These are phyloP conservation scores for Dissophora ornata DNA, from an alignment of 192 early-diverging fungal genomes.

Conservation along the genomic window DNA sequence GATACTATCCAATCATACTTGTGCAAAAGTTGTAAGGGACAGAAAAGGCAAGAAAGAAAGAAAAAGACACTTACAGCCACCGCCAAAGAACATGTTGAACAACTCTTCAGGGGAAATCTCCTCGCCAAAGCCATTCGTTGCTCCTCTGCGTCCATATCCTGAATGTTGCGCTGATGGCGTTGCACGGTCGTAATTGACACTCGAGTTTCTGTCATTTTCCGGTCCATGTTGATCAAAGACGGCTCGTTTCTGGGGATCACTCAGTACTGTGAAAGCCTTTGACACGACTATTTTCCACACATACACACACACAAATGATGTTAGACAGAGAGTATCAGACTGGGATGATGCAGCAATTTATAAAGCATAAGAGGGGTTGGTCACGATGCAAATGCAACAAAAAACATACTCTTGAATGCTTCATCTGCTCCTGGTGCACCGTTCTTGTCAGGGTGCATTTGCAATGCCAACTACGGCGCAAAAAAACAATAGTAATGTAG, in stretches of 20 bases:
- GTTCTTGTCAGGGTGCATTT: slow-evolving; percentile 97
- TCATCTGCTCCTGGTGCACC: slow-evolving; percentile 94
- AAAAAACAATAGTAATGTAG: neutral
- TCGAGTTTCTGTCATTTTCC: slow-evolving; percentile 67
- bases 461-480: slow-evolving; percentile 76
- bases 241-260: slow-evolving; percentile 85
- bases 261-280: slow-evolving; percentile 90
- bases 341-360: too few species aligned
- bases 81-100: slow-evolving; percentile 96
- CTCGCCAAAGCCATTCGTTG: too few species aligned
- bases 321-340: too few species aligned
- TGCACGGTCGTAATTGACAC: slow-evolving; percentile 49
- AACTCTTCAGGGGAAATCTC: slow-evolving; percentile 94
- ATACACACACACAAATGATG: too few species aligned
- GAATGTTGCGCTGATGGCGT: slow-evolving; percentile 26
- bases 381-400: too few species aligned
- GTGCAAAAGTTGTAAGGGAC: too few species aligned
- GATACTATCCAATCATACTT: too few species aligned
- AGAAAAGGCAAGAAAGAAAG: neutral
- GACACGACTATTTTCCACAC: slow-evolving; percentile 90
- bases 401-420: slow-evolving; percentile 92
- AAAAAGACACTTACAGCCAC: slow-evolving; percentile 51
- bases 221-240: slow-evolving; percentile 89
- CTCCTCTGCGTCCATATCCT: slow-evolving; percentile 49
- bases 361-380: neutral